Percentiles rank a stretch among this genome's conserved stretches.
phyloP scores from a whole-genome alignment of 2,329 filamentous ascomycete genomes.

The Colletotrichum costaricense region DNA sequence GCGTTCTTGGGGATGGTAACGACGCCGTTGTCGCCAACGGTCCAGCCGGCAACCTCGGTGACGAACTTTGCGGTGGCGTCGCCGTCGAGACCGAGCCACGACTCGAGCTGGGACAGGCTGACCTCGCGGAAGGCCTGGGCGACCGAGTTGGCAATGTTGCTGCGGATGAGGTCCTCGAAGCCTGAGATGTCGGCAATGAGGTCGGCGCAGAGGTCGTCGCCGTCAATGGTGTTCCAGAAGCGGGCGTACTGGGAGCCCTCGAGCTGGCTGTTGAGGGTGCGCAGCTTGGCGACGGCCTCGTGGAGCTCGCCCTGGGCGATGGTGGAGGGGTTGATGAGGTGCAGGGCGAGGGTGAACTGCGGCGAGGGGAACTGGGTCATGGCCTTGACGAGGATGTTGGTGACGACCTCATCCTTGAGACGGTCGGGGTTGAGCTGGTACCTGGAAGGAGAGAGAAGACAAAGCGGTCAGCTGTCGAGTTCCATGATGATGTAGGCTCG shows the following conservation, averaged over 20 bases:
- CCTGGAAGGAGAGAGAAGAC: constrained; percentile 58
- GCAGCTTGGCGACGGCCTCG: constrained; percentile 91
- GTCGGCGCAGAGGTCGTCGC: constrained; percentile 95
- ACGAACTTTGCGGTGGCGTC: constrained; percentile 82
- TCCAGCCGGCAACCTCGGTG: constrained; percentile 88
- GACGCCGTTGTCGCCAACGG: constrained; percentile 72
- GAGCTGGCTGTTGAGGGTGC: constrained; percentile 85
- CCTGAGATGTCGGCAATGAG: constrained; percentile 93
- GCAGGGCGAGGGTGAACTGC: constrained; percentile 93
- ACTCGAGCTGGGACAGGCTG: constrained; percentile 74
- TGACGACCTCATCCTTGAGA: constrained; percentile 95
- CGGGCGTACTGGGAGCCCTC: constrained; percentile 88
- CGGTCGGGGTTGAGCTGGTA: constrained; percentile 99
- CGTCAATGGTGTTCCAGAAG: constrained; percentile 95
- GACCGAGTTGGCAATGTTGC: constrained; percentile 89
- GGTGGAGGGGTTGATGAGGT: constrained; percentile 88
- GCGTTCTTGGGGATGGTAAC: constrained; percentile 91
- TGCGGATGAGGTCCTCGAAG: constrained; percentile 93
- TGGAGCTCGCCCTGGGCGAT: constrained; percentile 77
- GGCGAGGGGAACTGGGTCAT: constrained; percentile 97
- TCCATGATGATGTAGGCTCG: not conserved
- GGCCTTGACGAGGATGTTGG: constrained; percentile 98
- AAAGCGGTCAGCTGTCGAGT: constrained; percentile 4
- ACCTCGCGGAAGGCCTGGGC: constrained; percentile 84
- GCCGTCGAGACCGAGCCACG: constrained; percentile 79